phyloP scores from a whole-genome alignment of 2,329 filamentous ascomycete genomes.

The Drechslerella coelobrocha region DNA sequence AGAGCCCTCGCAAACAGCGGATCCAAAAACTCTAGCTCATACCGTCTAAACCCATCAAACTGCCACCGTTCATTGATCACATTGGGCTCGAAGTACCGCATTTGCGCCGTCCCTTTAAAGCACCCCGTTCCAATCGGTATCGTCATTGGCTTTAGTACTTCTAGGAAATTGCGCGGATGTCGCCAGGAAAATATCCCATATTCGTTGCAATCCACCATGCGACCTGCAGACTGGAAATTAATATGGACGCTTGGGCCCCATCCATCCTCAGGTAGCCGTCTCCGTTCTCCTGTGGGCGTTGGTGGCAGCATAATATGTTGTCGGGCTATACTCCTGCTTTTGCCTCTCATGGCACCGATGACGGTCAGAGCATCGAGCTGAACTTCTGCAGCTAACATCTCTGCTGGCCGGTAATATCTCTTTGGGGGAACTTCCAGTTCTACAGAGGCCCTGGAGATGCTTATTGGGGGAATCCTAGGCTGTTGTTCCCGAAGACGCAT shows the following conservation, averaged over 20 bases:
- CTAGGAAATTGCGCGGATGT: not conserved
- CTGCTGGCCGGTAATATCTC: conserved; percentile 16
- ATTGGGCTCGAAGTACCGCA: conserved; percentile 8
- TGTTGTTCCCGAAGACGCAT: not conserved
- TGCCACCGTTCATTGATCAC: conserved; percentile 25
- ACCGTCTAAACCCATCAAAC: conserved; percentile 13
- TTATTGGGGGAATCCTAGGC: not conserved
- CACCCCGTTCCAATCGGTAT: conserved; percentile 6
- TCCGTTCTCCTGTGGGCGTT: not conserved
- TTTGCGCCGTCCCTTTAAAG: conserved; percentile 10
- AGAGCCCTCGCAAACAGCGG: not conserved
- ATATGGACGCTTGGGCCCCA: conserved; percentile 2
- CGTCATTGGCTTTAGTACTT: not conserved
- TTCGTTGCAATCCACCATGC: conserved; percentile 4
- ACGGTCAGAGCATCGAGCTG: conserved; percentile 18
- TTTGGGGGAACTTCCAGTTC: conserved; percentile 2
- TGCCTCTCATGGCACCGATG: not conserved
- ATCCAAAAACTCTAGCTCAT: not conserved
- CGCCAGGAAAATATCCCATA: conserved; percentile 25
- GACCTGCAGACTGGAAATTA: not conserved
- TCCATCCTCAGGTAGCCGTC: conserved; percentile 15
- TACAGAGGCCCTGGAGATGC: not conserved
- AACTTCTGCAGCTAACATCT: conserved; percentile 13
- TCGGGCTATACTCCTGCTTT: conserved; percentile 1
- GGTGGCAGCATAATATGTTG: not conserved